Evolutionary conservation across 1,139 yeast genomes (phyloP).

Genomic region (Hyphopichia pseudoburtonii): DNA sequence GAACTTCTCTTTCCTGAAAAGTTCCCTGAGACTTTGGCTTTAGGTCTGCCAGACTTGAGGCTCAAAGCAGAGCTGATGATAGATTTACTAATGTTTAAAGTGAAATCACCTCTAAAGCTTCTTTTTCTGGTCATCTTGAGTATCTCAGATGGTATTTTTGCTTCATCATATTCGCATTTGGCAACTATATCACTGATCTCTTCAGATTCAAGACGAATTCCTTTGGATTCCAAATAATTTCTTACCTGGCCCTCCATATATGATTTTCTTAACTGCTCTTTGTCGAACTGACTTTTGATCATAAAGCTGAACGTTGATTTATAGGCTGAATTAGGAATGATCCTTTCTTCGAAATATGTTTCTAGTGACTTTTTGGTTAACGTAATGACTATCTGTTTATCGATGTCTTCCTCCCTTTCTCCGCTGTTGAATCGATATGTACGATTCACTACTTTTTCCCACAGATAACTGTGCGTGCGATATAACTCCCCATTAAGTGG

Average conservation of each 20-base stretch:
- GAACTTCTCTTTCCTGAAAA: neutral
- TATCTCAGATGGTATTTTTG: constrained; percentile 1
- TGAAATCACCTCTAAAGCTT: no score
- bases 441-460: constrained; percentile 49
- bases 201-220: neutral
- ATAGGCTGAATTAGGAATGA: constrained; percentile 36
- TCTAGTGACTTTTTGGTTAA: constrained; percentile 29
- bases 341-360: constrained; percentile 25
- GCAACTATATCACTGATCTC: neutral
- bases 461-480: constrained; percentile 41
- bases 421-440: constrained; percentile 35
- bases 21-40: no score
- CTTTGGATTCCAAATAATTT: neutral
- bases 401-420: constrained; percentile 36
- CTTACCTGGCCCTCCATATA: neutral
- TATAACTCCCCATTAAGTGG: constrained; percentile 23
- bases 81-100: no score
- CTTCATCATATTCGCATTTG: neutral
- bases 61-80: no score
- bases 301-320: constrained; percentile 26
- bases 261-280: neutral
- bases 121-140: constrained; percentile 1
- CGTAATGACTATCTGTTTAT: constrained; percentile 19
- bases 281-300: neutral
- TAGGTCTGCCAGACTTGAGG: no score